Conservation (phyloP, 2,329 filamentous ascomycete genomes). For the Sclerotinia borealis region DNA sequence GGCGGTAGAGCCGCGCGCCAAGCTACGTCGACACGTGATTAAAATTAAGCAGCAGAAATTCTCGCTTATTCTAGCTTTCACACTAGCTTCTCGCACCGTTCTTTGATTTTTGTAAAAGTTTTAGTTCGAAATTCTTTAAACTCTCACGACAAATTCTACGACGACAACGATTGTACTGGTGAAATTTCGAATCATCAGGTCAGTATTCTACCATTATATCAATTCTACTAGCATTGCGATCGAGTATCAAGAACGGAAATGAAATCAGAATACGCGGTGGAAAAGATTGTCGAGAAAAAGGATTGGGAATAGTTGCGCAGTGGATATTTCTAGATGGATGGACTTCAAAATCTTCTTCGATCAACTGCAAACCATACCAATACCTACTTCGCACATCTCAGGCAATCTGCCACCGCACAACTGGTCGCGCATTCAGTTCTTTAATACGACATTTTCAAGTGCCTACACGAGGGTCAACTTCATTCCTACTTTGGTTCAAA, state of each 20-base stretch:
- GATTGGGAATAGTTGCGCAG: constrained; percentile 1
- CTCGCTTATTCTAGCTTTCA: constrained; percentile 9
- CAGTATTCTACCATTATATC: constrained; percentile 30
- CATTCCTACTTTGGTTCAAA: not conserved
- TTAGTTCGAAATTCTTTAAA: not conserved
- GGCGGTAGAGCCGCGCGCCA: too few relatives aligned
- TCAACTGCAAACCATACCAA: constrained; percentile 4
- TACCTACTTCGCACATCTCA: not conserved
- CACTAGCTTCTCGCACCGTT: constrained; percentile 11
- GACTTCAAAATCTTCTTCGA: not conserved
- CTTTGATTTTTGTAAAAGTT: constrained; percentile 9
- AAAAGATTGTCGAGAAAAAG: not conserved
- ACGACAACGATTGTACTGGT: constrained; percentile 42
- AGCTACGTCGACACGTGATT: not conserved
- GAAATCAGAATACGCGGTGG: not conserved
- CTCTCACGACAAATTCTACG: constrained; percentile 11
- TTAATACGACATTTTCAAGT: not conserved
- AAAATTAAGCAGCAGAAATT: not conserved
- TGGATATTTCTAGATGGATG: constrained; percentile 1
- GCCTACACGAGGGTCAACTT: not conserved
- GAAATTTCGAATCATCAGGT: constrained; percentile 44
- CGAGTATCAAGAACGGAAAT: not conserved
- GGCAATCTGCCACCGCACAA: not conserved
- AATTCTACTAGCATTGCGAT: not conserved
- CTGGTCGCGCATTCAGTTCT: constrained; percentile 9